A percentile compares a stretch with the other conserved stretches of the same genome.
Evolutionary conservation across 306 rosid genomes (phyloP).

Genomic region (Malus fusca): DNA sequence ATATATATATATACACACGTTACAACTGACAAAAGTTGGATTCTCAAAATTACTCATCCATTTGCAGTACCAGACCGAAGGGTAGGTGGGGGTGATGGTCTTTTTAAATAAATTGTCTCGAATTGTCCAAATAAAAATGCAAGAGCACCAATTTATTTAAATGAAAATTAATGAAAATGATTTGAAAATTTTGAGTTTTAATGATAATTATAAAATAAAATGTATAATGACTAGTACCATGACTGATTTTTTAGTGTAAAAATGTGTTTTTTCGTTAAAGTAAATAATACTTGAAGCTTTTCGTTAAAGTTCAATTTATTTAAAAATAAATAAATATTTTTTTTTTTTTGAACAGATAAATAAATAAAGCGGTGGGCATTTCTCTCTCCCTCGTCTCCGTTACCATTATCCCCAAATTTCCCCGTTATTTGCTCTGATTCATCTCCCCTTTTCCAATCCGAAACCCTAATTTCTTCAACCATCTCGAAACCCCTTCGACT

Average conservation of each 20-base stretch:
- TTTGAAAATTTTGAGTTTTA: too few species aligned
- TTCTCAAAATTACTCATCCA: background rate
- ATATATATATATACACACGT: too few species aligned
- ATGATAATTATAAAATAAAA: too few species aligned
- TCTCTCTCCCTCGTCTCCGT: background rate
- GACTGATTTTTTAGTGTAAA: too few species aligned
- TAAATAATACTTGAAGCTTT: rapidly evolving
- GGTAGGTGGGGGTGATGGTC: too few species aligned
- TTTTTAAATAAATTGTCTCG: background rate
- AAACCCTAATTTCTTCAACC: background rate
- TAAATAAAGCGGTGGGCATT: background rate
- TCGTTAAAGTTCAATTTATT: background rate
- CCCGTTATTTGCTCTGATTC: background rate
- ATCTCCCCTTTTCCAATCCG: background rate
- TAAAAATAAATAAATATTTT: background rate
- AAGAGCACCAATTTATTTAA: background rate
- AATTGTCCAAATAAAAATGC: too few species aligned
- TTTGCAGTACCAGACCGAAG: background rate
- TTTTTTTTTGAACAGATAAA: too few species aligned
- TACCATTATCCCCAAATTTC: background rate
- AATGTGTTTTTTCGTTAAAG: too few species aligned
- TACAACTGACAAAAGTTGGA: background rate
- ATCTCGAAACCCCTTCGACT: background rate
- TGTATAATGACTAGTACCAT: rapidly evolving
- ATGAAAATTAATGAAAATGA: too few species aligned